phyloP scores from a whole-genome alignment of 805 yeast genomes.

The Saccharomycopsis lassenensis region DNA sequence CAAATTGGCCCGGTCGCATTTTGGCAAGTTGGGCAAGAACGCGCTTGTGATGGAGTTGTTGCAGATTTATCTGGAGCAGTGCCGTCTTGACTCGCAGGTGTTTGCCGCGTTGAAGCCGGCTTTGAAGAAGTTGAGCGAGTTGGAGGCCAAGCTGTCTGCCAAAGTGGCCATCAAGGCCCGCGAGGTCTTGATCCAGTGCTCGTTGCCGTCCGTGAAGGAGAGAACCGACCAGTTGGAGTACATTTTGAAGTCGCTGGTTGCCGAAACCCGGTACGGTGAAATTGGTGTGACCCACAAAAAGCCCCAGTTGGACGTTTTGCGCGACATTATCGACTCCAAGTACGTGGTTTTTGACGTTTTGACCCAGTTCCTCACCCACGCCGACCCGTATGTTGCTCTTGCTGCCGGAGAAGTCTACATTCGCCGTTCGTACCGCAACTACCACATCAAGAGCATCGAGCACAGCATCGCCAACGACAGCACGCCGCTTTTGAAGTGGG shows the following conservation, averaged over 20 bases:
- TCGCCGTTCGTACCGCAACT: slow-evolving; percentile 95
- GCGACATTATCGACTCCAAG: slow-evolving; percentile 91
- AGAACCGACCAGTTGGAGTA: slow-evolving; percentile 97
- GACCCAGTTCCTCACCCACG: slow-evolving; percentile 75
- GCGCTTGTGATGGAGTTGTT: slow-evolving; percentile 79
- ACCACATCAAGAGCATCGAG: slow-evolving; percentile 67
- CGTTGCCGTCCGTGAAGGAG: slow-evolving; percentile 91
- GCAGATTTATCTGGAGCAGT: slow-evolving; percentile 67
- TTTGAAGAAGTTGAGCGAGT: slow-evolving; percentile 70
- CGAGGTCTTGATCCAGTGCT: slow-evolving; percentile 92
- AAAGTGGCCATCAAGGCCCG: slow-evolving; percentile 93
- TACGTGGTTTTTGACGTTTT: slow-evolving; percentile 94
- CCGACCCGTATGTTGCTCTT: slow-evolving; percentile 79
- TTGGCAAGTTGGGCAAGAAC: slow-evolving; percentile 88
- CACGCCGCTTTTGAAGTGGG: slow-evolving; percentile 72
- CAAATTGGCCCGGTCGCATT: slow-evolving; percentile 67
- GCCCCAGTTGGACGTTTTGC: slow-evolving; percentile 71
- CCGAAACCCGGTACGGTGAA: slow-evolving; percentile 83
- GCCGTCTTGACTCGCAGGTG: slow-evolving; percentile 61
- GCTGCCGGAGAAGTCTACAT: slow-evolving; percentile 97
- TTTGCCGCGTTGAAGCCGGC: slow-evolving; percentile 59
- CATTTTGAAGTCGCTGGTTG: slow-evolving; percentile 83
- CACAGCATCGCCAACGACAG: slow-evolving; percentile 30
- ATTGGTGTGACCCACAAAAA: slow-evolving; percentile 61
- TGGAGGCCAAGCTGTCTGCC: slow-evolving; percentile 83